Conservation (phyloP, 1,284 basidiomycete species). For the Cutaneotrichosporon mucoides region DNA sequence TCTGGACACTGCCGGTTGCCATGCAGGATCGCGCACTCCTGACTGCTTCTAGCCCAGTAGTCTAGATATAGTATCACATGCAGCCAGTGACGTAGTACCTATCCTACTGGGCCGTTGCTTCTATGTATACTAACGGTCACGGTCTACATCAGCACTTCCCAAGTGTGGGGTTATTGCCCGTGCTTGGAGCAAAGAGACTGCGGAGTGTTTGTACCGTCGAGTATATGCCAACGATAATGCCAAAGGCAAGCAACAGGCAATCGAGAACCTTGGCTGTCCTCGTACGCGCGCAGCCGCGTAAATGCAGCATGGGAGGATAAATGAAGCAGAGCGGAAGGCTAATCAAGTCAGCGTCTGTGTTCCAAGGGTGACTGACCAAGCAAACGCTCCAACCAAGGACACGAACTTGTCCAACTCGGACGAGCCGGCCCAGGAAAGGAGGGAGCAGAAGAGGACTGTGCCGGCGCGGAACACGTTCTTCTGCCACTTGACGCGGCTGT, state of each 20-base stretch:
- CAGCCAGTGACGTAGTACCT: too few relatives aligned
- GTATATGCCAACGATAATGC: constrained; percentile 73
- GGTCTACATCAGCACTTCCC: constrained; percentile 44
- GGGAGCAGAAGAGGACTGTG: constrained; percentile 70
- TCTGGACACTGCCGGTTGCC: too few relatives aligned
- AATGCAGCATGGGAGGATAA: constrained; percentile 90
- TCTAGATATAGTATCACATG: too few relatives aligned
- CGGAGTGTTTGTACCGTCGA: constrained; percentile 55
- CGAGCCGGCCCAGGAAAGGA: constrained; percentile 78
- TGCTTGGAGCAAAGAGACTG: constrained; percentile 36
- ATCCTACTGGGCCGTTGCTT: too few relatives aligned
- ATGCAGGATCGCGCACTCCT: too few relatives aligned
- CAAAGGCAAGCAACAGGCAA: constrained; percentile 75
- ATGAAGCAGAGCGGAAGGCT: constrained; percentile 92
- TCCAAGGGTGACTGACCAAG: constrained; percentile 63
- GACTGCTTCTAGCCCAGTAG: too few relatives aligned
- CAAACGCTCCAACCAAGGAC: constrained; percentile 85
- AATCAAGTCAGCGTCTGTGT: constrained; percentile 2
- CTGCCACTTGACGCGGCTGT: constrained; percentile 60
- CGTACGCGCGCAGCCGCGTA: constrained; percentile 78
- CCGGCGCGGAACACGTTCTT: constrained; percentile 87
- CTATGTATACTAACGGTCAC: too few relatives aligned
- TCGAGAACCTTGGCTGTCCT: constrained; percentile 67
- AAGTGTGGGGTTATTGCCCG: constrained; percentile 27
- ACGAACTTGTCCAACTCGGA: constrained; percentile 96